Conservation (phyloP, 495 filamentous ascomycete genomes). For the Penicillium nucicola region DNA sequence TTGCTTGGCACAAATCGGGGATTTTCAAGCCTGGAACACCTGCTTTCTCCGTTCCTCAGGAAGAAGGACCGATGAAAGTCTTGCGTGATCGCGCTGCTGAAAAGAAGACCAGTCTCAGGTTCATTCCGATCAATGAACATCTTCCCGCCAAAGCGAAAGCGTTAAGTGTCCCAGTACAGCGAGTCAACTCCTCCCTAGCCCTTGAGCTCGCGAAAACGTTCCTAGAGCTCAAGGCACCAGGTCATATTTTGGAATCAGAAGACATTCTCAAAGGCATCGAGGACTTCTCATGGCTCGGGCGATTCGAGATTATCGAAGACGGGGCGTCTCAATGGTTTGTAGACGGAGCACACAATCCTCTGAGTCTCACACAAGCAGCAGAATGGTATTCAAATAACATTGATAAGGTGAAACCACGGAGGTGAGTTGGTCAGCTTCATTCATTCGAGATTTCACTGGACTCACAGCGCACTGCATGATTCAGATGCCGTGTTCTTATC, state of each 20-base stretch:
- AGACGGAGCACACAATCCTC: slow-evolving; percentile 48
- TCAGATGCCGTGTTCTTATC: slow-evolving; percentile 25
- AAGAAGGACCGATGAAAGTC: slow-evolving; percentile 51
- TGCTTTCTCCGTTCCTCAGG: slow-evolving; percentile 68
- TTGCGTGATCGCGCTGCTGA: slow-evolving; percentile 62
- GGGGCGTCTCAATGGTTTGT: slow-evolving; percentile 37
- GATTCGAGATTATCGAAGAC: slow-evolving; percentile 40
- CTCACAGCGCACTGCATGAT: not conserved
- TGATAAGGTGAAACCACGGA: slow-evolving; percentile 4
- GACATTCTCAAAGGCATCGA: slow-evolving; percentile 34
- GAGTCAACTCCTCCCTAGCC: slow-evolving; percentile 39
- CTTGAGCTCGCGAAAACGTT: slow-evolving; percentile 26
- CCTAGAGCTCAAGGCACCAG: slow-evolving; percentile 18
- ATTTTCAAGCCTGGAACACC: slow-evolving; percentile 68
- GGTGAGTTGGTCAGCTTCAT: slow-evolving; percentile 6
- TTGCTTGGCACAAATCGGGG: slow-evolving; percentile 89
- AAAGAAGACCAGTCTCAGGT: slow-evolving; percentile 50
- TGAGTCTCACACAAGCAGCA: slow-evolving; percentile 38
- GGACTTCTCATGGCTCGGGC: slow-evolving; percentile 39
- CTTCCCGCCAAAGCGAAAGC: slow-evolving; percentile 22
- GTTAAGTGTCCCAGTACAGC: slow-evolving; percentile 34
- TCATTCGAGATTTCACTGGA: not conserved
- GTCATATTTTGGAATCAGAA: slow-evolving; percentile 6
- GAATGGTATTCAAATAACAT: slow-evolving; percentile 39
- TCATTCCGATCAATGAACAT: slow-evolving; percentile 51